Evolutionary conservation across 176 grass and related monocot species (phyloP).

Genomic region (Oryza officinalis): DNA sequence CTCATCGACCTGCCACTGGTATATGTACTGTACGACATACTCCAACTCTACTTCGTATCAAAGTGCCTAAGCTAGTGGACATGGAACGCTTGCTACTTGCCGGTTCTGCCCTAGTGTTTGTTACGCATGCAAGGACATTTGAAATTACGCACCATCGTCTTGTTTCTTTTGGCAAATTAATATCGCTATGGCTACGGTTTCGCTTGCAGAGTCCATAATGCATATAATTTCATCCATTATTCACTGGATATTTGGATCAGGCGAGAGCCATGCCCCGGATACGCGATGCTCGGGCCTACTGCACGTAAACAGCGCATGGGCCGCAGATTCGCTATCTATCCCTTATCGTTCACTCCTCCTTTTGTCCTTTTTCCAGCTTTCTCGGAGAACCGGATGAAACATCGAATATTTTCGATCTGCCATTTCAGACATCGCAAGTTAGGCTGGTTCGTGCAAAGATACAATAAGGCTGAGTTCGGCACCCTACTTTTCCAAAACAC

Average conservation of each 20-base stretch:
- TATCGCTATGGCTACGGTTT: background rate
- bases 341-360: background rate
- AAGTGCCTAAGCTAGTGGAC: background rate
- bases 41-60: background rate
- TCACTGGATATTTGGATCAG: background rate
- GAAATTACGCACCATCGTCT: no score
- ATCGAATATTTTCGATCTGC: background rate
- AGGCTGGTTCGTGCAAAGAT: background rate
- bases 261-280: background rate
- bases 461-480: no score
- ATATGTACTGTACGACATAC: no score
- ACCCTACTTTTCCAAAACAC: no score
- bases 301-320: slow-evolving; percentile 21
- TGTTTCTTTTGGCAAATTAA: no score
- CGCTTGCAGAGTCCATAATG: background rate
- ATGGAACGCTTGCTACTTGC: no score
- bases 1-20: background rate
- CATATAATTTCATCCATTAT: background rate
- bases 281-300: background rate
- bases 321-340: background rate
- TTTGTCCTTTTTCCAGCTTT: slow-evolving; percentile 23
- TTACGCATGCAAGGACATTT: no score
- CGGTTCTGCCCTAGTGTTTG: no score
- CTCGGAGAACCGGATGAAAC: background rate
- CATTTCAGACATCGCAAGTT: background rate